phyloP scores from a whole-genome alignment of 805 yeast genomes.

The Starmerella bombi region DNA sequence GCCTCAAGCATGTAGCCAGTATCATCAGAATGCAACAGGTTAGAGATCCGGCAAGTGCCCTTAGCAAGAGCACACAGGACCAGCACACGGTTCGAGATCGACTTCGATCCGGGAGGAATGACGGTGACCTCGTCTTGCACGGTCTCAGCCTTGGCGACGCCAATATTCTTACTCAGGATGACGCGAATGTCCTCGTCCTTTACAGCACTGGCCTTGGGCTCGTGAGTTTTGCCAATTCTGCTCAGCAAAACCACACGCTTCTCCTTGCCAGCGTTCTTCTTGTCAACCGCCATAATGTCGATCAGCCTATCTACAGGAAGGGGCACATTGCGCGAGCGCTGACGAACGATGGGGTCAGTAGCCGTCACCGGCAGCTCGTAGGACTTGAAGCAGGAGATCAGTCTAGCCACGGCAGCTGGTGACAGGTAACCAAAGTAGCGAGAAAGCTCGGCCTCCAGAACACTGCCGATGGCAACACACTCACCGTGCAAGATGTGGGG shows the following conservation, averaged over 20 bases:
- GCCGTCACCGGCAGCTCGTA: slow-evolving; percentile 76
- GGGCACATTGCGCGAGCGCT: slow-evolving; percentile 52
- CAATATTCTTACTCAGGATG: slow-evolving; percentile 66
- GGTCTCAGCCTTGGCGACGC: slow-evolving; percentile 36
- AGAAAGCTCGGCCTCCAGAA: slow-evolving; percentile 89
- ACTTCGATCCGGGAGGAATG: slow-evolving; percentile 92
- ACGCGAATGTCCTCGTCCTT: slow-evolving; percentile 68
- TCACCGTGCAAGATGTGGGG: slow-evolving; percentile 97
- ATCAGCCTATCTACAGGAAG: slow-evolving; percentile 68
- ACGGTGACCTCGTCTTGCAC: slow-evolving; percentile 30
- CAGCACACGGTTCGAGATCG: slow-evolving; percentile 89
- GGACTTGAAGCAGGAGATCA: slow-evolving; percentile 67
- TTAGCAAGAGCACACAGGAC: slow-evolving; percentile 82
- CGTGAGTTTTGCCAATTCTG: slow-evolving; percentile 78
- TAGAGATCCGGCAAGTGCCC: slow-evolving; percentile 72
- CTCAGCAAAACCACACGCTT: slow-evolving; percentile 78
- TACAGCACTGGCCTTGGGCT: slow-evolving; percentile 74
- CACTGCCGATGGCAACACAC: slow-evolving; percentile 96
- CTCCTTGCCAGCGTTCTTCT: slow-evolving; percentile 86
- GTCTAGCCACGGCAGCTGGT: slow-evolving; percentile 87
- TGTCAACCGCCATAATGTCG: slow-evolving; percentile 85
- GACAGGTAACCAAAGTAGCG: slow-evolving; percentile 78
- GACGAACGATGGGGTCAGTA: slow-evolving; percentile 57
- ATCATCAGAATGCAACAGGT: slow-evolving; percentile 89
- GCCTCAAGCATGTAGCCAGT: slow-evolving; percentile 92